Evolutionary conservation across 768 basidiomycete species (phyloP).

Genomic region (Boletus bicolor): DNA sequence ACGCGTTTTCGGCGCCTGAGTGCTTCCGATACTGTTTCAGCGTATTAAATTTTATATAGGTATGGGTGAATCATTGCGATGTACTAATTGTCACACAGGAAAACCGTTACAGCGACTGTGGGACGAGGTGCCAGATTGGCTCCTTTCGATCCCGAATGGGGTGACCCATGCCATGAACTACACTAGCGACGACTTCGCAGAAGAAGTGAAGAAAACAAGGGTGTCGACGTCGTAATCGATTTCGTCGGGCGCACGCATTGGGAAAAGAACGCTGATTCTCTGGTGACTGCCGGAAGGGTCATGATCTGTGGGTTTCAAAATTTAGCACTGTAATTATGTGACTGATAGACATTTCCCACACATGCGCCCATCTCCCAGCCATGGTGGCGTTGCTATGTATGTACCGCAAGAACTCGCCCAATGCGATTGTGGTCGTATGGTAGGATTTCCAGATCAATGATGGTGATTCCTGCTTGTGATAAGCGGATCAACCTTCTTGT

Average conservation of each 20-base stretch:
- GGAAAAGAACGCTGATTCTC: constrained; percentile 63
- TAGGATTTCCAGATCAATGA: neutral
- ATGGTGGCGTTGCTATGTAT: neutral
- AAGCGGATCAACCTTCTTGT: too few species aligned
- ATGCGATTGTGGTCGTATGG: neutral
- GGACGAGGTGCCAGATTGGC: constrained; percentile 71
- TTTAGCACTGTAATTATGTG: neutral
- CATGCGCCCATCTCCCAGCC: neutral
- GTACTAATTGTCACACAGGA: constrained; percentile 36
- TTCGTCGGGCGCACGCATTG: constrained; percentile 80
- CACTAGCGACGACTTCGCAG: constrained; percentile 77
- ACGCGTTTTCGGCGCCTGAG: constrained; percentile 69
- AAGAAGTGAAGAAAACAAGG: constrained; percentile 67
- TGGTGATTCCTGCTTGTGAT: too few species aligned
- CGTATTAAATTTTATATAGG: neutral
- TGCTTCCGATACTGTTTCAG: constrained; percentile 13
- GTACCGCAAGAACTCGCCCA: neutral
- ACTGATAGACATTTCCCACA: neutral
- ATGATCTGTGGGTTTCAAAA: neutral
- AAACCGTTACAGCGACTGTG: constrained; percentile 78
- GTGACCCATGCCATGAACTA: constrained; percentile 82
- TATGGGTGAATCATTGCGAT: neutral
- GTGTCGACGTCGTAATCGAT: constrained; percentile 83
- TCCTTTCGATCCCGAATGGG: constrained; percentile 62
- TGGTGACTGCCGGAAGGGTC: constrained; percentile 63